These are phyloP conservation scores for Shiraia sp. DNA, from an alignment of 2,329 filamentous ascomycete genomes.

Conservation along the genomic window DNA sequence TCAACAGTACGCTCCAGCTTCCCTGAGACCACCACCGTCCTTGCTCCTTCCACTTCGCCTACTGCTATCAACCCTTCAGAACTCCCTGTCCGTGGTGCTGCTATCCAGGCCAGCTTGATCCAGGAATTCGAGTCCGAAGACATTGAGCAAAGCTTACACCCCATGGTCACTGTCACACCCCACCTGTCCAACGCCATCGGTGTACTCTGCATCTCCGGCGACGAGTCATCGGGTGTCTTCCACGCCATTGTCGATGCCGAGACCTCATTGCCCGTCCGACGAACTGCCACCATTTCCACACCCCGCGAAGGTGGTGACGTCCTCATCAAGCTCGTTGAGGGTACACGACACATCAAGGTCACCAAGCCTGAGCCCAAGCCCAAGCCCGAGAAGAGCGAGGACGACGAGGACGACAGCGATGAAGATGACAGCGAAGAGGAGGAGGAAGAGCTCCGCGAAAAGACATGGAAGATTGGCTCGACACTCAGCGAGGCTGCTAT, in stretches of 20 bases:
- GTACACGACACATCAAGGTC: slow-evolving; percentile 87
- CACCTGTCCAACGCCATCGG: slow-evolving; percentile 89
- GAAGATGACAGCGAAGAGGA: slow-evolving; percentile 64
- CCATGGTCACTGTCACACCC: slow-evolving; percentile 90
- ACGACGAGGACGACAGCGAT: slow-evolving; percentile 65
- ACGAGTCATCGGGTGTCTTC: slow-evolving; percentile 70
- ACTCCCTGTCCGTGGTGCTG: slow-evolving; percentile 83
- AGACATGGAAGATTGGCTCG: slow-evolving; percentile 86
- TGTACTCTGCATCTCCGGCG: slow-evolving; percentile 68
- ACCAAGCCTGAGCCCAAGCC: slow-evolving; percentile 82
- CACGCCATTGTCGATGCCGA: slow-evolving; percentile 80
- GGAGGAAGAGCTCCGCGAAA: slow-evolving; percentile 83
- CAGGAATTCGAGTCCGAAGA: slow-evolving; percentile 92
- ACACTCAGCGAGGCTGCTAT: slow-evolving; percentile 84
- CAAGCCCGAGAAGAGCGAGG: slow-evolving; percentile 65
- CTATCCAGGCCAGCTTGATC: slow-evolving; percentile 92
- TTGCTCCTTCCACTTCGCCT: slow-evolving; percentile 78
- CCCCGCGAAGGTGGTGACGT: slow-evolving; percentile 85
- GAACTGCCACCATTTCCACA: slow-evolving; percentile 76
- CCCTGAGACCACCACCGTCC: slow-evolving; percentile 74
- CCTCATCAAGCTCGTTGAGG: slow-evolving; percentile 85
- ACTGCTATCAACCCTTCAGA: slow-evolving; percentile 92
- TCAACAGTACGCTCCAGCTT: slow-evolving; percentile 79
- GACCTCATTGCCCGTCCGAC: slow-evolving; percentile 86
- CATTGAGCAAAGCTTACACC: slow-evolving; percentile 94